A percentile compares a stretch with the other conserved stretches of the same genome.
Evolutionary conservation across 768 basidiomycete genomes (phyloP).

Genomic region (Scleroderma citrinum): DNA sequence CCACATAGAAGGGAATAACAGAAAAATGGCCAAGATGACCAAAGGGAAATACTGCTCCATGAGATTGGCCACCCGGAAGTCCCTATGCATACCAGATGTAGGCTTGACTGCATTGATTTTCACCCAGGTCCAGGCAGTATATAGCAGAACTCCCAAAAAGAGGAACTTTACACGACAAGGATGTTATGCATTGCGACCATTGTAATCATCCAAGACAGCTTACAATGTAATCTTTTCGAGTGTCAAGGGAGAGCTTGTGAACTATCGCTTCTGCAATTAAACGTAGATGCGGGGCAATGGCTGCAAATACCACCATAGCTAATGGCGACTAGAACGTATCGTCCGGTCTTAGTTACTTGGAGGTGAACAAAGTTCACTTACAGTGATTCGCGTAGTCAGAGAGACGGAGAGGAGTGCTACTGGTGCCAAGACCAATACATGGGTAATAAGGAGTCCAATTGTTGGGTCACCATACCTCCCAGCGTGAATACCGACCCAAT

Average conservation of each 20-base stretch:
- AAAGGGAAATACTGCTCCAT: constrained; percentile 10
- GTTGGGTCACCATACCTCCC: constrained; percentile 47
- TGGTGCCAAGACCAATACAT: constrained; percentile 51
- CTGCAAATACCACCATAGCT: constrained; percentile 19
- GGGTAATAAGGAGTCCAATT: constrained; percentile 55
- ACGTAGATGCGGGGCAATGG: constrained; percentile 22
- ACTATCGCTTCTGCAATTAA: constrained; percentile 13
- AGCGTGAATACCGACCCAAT: constrained; percentile 59
- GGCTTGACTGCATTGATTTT: not conserved
- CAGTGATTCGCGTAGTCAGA: constrained; percentile 37
- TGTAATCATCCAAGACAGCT: not conserved
- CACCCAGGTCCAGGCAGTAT: constrained; percentile 10
- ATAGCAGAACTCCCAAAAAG: constrained; percentile 14
- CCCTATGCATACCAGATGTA: not conserved
- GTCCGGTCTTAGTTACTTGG: not conserved
- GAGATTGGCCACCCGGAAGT: not conserved
- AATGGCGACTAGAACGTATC: constrained; percentile 13
- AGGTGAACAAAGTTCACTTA: constrained; percentile 20
- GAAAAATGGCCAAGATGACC: constrained; percentile 26
- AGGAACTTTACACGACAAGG: constrained; percentile 16
- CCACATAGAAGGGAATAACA: constrained; percentile 36
- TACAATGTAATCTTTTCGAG: constrained; percentile 17
- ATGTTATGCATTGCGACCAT: not conserved
- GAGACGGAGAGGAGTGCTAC: constrained; percentile 47
- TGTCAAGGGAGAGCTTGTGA: constrained; percentile 15